These are phyloP conservation scores for Stropharia rugosoannulata DNA, from an alignment of 768 basidiomycete genomes.

Conservation along the genomic window DNA sequence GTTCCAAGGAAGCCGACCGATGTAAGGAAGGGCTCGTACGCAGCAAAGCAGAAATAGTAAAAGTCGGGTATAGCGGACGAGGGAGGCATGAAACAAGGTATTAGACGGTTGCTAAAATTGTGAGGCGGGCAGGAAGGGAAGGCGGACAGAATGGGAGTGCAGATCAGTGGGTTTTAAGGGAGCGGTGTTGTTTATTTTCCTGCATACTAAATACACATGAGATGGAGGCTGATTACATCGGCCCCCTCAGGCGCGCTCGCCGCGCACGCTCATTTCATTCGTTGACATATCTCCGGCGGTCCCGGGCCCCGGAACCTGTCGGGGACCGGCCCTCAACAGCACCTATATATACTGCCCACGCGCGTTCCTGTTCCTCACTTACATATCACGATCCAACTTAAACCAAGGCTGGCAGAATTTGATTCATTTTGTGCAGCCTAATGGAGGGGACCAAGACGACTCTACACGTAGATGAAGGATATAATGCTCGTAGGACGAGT, in stretches of 20 bases:
- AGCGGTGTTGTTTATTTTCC: slow-evolving; percentile 1
- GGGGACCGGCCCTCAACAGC: slow-evolving; percentile 35
- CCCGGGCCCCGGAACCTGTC: not conserved
- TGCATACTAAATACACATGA: not conserved
- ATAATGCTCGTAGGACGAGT: slow-evolving; percentile 59
- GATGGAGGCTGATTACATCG: not conserved
- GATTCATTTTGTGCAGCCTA: slow-evolving; percentile 53
- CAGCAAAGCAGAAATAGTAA: slow-evolving; percentile 73
- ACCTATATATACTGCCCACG: slow-evolving; percentile 7
- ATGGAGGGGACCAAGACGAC: slow-evolving; percentile 78
- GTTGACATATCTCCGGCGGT: not conserved
- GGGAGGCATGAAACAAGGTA: slow-evolving; percentile 33
- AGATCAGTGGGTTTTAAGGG: slow-evolving; percentile 2
- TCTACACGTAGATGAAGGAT: slow-evolving; percentile 49
- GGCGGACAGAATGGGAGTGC: not conserved
- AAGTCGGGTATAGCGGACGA: slow-evolving; percentile 67
- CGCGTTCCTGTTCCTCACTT: slow-evolving; percentile 30
- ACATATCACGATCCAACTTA: slow-evolving; percentile 53
- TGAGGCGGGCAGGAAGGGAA: slow-evolving; percentile 3
- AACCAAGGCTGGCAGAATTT: slow-evolving; percentile 65
- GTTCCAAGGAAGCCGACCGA: slow-evolving; percentile 66
- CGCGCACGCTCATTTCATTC: not conserved
- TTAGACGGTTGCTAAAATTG: slow-evolving; percentile 8
- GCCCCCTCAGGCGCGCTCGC: not conserved
- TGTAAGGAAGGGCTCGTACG: slow-evolving; percentile 72